A percentile compares a stretch with the other conserved stretches of the same genome.
Conservation (phyloP, 331 rosid genomes). For the Telfairia occidentalis region DNA sequence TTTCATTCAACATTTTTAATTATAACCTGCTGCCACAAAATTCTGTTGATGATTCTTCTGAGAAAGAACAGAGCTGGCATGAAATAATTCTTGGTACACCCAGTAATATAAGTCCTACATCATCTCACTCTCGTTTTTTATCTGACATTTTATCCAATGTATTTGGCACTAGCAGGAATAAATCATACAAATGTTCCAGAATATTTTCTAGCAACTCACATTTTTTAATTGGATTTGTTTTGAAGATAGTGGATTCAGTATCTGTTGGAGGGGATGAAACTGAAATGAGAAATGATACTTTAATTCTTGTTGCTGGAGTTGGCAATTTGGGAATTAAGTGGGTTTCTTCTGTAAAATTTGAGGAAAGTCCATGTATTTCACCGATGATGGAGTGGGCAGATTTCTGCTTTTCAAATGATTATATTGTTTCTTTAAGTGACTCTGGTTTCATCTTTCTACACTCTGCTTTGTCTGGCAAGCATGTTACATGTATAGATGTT, state of each 20-base stretch:
- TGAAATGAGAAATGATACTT: constrained; percentile 26
- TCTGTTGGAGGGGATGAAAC: constrained; percentile 28
- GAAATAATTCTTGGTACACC: constrained; percentile 24
- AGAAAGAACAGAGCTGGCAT: constrained; percentile 27
- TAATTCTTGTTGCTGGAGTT: constrained; percentile 63
- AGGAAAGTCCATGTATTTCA: constrained; percentile 35
- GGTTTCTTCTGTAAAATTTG: constrained; percentile 66
- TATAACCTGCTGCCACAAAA: constrained; percentile 31
- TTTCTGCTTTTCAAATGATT: constrained; percentile 64
- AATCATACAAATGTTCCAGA: constrained; percentile 49
- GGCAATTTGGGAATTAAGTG: constrained; percentile 54
- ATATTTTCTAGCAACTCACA: constrained; percentile 73
- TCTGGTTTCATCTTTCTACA: constrained; percentile 57
- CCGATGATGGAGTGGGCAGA: constrained; percentile 51
- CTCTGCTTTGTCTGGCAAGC: constrained; percentile 58
- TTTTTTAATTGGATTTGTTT: constrained; percentile 52
- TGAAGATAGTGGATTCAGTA: constrained; percentile 30
- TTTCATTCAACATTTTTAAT: constrained; percentile 64
- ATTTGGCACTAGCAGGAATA: constrained; percentile 43
- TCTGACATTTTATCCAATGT: constrained; percentile 37
- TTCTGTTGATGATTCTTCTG: constrained; percentile 19
- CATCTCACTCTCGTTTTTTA: constrained; percentile 19
- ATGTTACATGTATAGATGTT: constrained; percentile 54
- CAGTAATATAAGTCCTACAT: constrained; percentile 20
- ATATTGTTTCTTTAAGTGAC: constrained; percentile 66